Conservation (phyloP, 257 asterid species). For the Henckelia pumila region DNA sequence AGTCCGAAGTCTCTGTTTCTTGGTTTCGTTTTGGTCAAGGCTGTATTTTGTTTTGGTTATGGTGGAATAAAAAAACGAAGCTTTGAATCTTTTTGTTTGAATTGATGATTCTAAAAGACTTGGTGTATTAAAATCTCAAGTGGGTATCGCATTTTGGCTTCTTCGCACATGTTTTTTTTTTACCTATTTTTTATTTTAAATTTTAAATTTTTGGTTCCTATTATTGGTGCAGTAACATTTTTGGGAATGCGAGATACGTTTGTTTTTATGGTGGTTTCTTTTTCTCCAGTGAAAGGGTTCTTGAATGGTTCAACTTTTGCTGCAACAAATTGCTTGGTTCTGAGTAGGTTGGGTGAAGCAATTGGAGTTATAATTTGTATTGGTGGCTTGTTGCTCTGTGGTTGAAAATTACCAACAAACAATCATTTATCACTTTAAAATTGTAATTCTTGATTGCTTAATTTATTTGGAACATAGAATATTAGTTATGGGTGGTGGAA, state of each 20-base stretch:
- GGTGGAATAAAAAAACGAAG: conserved; percentile 18
- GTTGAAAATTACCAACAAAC: conserved; percentile 26
- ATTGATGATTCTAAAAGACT: conserved; percentile 12
- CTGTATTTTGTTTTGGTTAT: conserved; percentile 17
- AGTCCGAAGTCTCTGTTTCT: conserved; percentile 30
- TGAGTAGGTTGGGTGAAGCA: conserved; percentile 20
- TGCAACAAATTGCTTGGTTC: conserved; percentile 6
- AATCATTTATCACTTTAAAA: conserved; percentile 22
- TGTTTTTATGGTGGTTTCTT: conserved; percentile 33
- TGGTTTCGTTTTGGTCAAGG: conserved; percentile 27
- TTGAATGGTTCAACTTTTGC: conserved; percentile 24
- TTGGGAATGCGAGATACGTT: conserved; percentile 23
- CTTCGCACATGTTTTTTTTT: conserved; percentile 23
- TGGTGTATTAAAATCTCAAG: conserved; percentile 26
- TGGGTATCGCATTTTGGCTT: conserved; percentile 26
- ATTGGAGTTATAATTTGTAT: neutral
- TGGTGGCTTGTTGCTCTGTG: conserved; percentile 9
- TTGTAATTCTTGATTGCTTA: neutral
- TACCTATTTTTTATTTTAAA: too few relatives aligned
- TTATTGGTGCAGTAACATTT: conserved; percentile 11
- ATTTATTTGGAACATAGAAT: conserved; percentile 29
- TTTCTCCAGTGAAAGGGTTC: conserved; percentile 13
- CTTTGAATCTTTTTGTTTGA: conserved; percentile 28
- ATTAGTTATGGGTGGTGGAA: conserved; percentile 36
- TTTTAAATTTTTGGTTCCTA: conserved; percentile 20